Evolutionary conservation across 306 rosid species (phyloP).

Genomic region (Calophaca sinica): DNA sequence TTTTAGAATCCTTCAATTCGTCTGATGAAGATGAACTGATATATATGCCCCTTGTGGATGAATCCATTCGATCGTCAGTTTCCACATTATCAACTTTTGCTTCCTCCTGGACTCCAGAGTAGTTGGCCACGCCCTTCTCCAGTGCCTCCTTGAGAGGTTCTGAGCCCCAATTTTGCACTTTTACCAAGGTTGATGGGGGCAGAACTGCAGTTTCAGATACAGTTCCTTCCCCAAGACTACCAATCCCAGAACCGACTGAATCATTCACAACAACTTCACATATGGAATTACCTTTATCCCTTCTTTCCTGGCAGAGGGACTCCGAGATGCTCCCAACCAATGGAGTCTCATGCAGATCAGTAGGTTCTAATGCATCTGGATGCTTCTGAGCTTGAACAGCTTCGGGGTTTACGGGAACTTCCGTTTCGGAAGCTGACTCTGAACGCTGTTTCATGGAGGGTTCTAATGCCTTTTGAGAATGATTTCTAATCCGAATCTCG

Average conservation of each 20-base stretch:
- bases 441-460: constrained; percentile 23
- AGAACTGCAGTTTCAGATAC: constrained; percentile 41
- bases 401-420: constrained; percentile 22
- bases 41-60: constrained; percentile 13
- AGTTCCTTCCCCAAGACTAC: constrained; percentile 33
- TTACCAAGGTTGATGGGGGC: constrained; percentile 25
- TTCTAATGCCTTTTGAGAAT: constrained; percentile 35
- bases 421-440: constrained; percentile 42
- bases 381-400: constrained; percentile 39
- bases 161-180: constrained; percentile 38
- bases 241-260: constrained; percentile 36
- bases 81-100: constrained; percentile 41
- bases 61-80: constrained; percentile 40
- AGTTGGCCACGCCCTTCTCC: constrained; percentile 27
- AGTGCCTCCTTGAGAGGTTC: constrained; percentile 43
- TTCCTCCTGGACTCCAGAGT: constrained; percentile 42
- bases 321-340: constrained; percentile 40
- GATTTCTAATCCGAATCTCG: constrained; percentile 8
- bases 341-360: constrained; percentile 38
- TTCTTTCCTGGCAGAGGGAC: constrained; percentile 29
- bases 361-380: constrained; percentile 41
- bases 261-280: constrained; percentile 26
- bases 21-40: constrained; percentile 14
- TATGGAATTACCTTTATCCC: constrained; percentile 18
- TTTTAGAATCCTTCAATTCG: constrained; percentile 17